phyloP scores from a whole-genome alignment of 2,329 filamentous ascomycete species.

The Rosellinia necatrix region DNA sequence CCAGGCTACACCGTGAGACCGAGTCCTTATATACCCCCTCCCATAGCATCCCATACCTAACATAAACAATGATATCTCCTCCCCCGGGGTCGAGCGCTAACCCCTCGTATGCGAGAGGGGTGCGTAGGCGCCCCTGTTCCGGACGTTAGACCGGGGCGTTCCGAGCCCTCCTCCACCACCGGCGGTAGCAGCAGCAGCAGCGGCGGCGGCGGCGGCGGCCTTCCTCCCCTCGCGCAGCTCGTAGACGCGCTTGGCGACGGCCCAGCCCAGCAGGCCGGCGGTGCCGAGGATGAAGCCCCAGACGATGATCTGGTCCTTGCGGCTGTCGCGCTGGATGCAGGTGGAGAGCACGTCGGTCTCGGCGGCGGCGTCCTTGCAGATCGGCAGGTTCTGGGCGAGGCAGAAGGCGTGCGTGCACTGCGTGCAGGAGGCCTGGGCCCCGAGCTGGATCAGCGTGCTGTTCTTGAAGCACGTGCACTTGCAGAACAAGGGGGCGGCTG shows the following conservation, averaged over 20 bases:
- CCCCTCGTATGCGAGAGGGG: conserved; percentile 24
- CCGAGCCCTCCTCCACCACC: not conserved
- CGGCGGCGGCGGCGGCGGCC: conserved; percentile 7
- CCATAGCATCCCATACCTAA: not conserved
- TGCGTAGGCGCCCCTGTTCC: conserved; percentile 37
- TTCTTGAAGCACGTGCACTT: conserved; percentile 74
- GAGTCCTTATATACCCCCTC: too few relatives aligned
- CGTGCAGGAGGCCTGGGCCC: conserved; percentile 56
- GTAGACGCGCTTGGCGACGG: conserved; percentile 55
- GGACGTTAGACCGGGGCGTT: too few relatives aligned
- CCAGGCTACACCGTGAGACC: not conserved
- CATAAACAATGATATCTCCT: too few relatives aligned
- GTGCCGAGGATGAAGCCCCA: conserved; percentile 67
- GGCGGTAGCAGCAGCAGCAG: not conserved
- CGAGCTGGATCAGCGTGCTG: conserved; percentile 68
- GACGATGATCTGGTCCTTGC: conserved; percentile 69
- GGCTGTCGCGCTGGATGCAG: conserved; percentile 70
- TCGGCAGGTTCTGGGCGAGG: conserved; percentile 61
- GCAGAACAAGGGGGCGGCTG: conserved; percentile 67
- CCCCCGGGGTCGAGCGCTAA: not conserved
- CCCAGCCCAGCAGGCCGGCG: conserved; percentile 63
- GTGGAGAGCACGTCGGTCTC: conserved; percentile 65
- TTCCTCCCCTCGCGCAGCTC: conserved; percentile 46
- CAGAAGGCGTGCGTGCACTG: conserved; percentile 70
- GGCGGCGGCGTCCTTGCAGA: conserved; percentile 65